A percentile compares a stretch with the other conserved stretches of the same genome.
These are phyloP conservation scores for Aeschynomene evenia DNA, from an alignment of 306 rosid genomes.

Conservation along the genomic window DNA sequence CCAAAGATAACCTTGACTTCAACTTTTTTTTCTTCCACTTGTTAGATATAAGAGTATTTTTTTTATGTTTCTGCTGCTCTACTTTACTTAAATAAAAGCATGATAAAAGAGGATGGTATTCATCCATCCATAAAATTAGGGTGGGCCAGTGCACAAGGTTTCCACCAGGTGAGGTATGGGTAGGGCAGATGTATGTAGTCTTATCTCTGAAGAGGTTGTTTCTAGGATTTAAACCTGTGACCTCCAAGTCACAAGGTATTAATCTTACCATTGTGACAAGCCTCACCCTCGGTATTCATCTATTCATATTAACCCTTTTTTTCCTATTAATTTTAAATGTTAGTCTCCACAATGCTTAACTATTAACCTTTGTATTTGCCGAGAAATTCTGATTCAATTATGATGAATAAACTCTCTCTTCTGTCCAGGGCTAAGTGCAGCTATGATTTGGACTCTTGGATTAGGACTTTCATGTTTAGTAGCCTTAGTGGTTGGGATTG, in stretches of 20 bases:
- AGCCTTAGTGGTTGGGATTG: conserved; percentile 42
- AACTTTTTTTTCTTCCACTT: neutral
- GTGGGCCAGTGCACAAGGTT: no score
- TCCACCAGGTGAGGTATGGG: no score
- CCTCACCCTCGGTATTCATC: neutral
- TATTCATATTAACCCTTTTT: neutral
- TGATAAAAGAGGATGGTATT: neutral
- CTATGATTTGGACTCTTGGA: conserved; percentile 48
- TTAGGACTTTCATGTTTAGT: conserved; percentile 50
- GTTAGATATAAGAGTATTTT: neutral
- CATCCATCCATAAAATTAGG: conserved; percentile 2
- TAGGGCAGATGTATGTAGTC: no score
- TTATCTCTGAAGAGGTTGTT: no score
- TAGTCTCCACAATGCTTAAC: neutral
- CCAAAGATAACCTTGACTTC: neutral
- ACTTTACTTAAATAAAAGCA: neutral
- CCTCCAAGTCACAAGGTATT: no score
- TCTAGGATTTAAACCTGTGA: no score
- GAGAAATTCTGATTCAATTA: neutral
- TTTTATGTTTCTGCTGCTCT: neutral
- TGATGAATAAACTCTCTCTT: neutral
- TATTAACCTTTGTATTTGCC: neutral
- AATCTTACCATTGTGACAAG: no score
- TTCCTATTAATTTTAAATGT: neutral
- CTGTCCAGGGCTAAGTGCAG: conserved; percentile 46